Conservation (phyloP, 2,329 filamentous ascomycete genomes). For the Colletotrichum sp. region DNA sequence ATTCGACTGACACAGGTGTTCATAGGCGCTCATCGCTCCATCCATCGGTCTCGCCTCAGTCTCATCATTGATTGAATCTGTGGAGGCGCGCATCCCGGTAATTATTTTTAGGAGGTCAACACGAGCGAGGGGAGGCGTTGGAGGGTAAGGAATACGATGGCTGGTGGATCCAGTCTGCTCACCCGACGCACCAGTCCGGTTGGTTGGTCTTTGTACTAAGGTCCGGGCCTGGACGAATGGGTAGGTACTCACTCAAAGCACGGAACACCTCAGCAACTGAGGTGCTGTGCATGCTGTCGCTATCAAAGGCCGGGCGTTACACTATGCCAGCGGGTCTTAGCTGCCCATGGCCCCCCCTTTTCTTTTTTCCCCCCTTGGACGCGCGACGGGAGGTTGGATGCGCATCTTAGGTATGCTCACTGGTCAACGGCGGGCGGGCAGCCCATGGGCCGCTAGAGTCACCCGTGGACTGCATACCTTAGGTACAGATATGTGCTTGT, state of each 20-base stretch:
- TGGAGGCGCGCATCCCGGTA: conserved; percentile 7
- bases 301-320: background rate
- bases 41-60: background rate
- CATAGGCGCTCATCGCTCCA: background rate
- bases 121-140: conserved; percentile 5
- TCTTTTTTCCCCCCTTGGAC: background rate
- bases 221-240: background rate
- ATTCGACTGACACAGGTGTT: background rate
- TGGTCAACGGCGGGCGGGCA: background rate
- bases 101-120: conserved; percentile 21
- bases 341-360: background rate
- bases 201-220: background rate
- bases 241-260: background rate
- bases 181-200: background rate
- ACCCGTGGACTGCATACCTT: background rate
- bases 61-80: conserved; percentile 12
- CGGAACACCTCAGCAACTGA: background rate
- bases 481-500: background rate
- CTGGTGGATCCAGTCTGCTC: conserved; percentile 5
- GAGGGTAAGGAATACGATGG: conserved; percentile 18
- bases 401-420: background rate
- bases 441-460: background rate
- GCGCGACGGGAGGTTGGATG: background rate
- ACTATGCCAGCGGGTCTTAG: background rate
- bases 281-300: background rate